Conservation (phyloP, 371 early-diverging fungal species). For the Catenaria anguillulae region DNA sequence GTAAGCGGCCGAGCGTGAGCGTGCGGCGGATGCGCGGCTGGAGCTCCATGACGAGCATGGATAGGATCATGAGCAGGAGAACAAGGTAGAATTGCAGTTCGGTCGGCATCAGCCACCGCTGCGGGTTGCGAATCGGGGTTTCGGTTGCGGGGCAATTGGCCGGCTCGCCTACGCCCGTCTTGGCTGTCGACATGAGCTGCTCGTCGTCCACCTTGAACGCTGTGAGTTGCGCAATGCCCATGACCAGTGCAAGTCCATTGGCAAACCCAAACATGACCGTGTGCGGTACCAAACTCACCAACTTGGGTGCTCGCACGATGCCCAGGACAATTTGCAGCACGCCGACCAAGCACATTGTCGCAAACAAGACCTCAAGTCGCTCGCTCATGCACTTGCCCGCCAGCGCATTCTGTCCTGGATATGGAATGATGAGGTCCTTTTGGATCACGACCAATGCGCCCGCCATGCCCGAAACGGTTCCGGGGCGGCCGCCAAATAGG, state of each 20-base stretch:
- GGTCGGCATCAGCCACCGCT: conserved; percentile 3
- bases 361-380: conserved; percentile 3
- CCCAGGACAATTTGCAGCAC: conserved; percentile 9
- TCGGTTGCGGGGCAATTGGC: not conserved
- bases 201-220: conserved; percentile 4
- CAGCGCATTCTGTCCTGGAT: not conserved
- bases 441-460: conserved; percentile 10
- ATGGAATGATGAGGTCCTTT: conserved; percentile 2
- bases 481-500: not conserved
- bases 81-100: conserved; percentile 9
- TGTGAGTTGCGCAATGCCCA: conserved; percentile 7
- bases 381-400: not conserved
- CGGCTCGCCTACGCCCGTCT: not conserved
- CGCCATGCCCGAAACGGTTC: conserved; percentile 8
- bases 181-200: not conserved
- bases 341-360: conserved; percentile 8
- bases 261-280: conserved; percentile 8
- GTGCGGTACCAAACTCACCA: conserved; percentile 8
- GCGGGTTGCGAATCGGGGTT: not conserved
- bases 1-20: conserved; percentile 5
- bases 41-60: conserved; percentile 11
- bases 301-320: not conserved
- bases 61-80: conserved; percentile 6
- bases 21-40: conserved; percentile 7
- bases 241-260: conserved; percentile 10